Evolutionary conservation across 2,329 filamentous ascomycete genomes (phyloP).

Genomic region (Alternaria metachromatica): DNA sequence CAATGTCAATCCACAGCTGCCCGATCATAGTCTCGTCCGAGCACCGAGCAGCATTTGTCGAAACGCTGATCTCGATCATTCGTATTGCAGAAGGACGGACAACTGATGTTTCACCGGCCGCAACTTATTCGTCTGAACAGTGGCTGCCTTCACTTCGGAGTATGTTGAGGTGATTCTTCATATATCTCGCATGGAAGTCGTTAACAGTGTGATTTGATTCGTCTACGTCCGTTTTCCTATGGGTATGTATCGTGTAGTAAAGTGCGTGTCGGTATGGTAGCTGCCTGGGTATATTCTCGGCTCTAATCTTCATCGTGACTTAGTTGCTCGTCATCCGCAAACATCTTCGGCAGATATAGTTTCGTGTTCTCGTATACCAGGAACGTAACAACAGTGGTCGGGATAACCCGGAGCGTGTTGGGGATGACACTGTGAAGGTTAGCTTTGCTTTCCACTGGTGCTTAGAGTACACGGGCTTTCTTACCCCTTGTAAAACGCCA

Average conservation of each 20-base stretch:
- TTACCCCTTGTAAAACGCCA: constrained; percentile 86
- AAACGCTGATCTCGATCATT: not conserved
- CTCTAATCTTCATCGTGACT: constrained; percentile 42
- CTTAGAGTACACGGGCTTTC: too few relatives aligned
- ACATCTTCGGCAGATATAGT: constrained; percentile 65
- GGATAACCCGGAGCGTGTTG: constrained; percentile 88
- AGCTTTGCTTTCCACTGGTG: not conserved
- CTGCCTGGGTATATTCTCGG: not conserved
- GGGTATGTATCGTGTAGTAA: not conserved
- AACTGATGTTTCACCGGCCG: not conserved
- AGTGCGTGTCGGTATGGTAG: not conserved
- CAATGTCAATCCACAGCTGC: not conserved
- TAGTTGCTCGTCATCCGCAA: constrained; percentile 39
- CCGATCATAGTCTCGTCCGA: not conserved
- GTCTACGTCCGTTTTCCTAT: not conserved
- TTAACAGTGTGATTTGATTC: not conserved
- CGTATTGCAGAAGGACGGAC: not conserved
- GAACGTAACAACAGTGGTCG: constrained; percentile 95
- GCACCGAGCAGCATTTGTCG: not conserved
- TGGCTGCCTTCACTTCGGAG: not conserved
- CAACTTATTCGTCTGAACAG: not conserved
- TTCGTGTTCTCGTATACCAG: constrained; percentile 95
- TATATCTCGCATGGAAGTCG: not conserved
- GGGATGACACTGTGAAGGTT: constrained; percentile 65
- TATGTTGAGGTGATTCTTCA: not conserved